Evolutionary conservation across 805 yeast species (phyloP).

Genomic region (Wickerhamiella nectarea): DNA sequence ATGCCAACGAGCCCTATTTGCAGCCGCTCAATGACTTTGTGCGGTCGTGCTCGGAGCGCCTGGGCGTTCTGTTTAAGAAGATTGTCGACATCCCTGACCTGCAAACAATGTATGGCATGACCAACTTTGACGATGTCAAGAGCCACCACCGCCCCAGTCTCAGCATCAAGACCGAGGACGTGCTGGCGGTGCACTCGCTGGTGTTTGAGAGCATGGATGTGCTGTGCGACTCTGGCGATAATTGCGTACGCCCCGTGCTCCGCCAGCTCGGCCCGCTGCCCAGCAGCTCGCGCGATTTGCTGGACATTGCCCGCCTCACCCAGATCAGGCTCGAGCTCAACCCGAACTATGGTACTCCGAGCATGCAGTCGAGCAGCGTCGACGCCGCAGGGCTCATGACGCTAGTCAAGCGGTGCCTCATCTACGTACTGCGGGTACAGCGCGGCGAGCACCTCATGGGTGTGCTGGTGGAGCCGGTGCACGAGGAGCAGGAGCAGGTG

Average conservation of each 20-base stretch:
- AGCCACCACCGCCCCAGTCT: constrained; percentile 33
- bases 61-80: constrained; percentile 33
- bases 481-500: constrained; percentile 48
- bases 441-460: constrained; percentile 52
- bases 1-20: constrained; percentile 45
- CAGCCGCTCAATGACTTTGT: constrained; percentile 73
- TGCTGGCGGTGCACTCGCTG: constrained; percentile 29
- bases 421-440: constrained; percentile 75
- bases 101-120: constrained; percentile 47
- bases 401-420: constrained; percentile 70
- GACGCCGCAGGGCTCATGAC: constrained; percentile 40
- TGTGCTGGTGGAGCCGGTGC: constrained; percentile 51
- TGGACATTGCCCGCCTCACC: constrained; percentile 40
- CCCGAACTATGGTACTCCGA: constrained; percentile 34
- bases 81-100: constrained; percentile 43
- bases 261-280: constrained; percentile 32
- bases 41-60: constrained; percentile 34
- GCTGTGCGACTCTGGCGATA: constrained; percentile 29
- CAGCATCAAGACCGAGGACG: constrained; percentile 26
- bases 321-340: constrained; percentile 45
- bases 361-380: constrained; percentile 11
- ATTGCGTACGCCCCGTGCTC: constrained; percentile 37
- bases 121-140: constrained; percentile 51
- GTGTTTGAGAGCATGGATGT: constrained; percentile 22
- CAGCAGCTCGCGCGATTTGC: constrained; percentile 33